Evolutionary conservation across 2,329 filamentous ascomycete genomes (phyloP), one percentile per base, ranked within the genome.

Genomic region (Monilinia fructicola): DNA sequence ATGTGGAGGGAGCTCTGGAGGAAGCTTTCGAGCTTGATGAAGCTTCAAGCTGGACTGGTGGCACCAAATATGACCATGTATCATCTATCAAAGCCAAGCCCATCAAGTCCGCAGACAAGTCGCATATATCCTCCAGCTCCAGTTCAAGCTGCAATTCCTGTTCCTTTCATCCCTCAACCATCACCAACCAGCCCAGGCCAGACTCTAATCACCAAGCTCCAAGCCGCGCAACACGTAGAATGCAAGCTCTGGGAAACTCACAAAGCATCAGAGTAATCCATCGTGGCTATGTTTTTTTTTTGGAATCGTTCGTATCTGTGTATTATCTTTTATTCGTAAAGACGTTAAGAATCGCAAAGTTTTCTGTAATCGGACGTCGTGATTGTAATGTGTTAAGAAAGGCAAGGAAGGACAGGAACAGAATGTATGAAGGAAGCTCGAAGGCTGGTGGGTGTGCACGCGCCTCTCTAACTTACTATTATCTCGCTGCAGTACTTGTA

Each of bases 231-330:
- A 65, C 14, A 26, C 14, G 58, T 16, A 50, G 11, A 10, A 31
- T 23, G 26, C 53, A 58, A 64, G 54, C 38, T 50, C 46, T 61
- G 58, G 58, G 31, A 59, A 70, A 84, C 91, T 82, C 84, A 96
- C 92, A 96, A 96, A 78, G 88, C 89, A 81, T 96, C 92, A 70
- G 92, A 94, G 83, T 93, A 91, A 80, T 97, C 93, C 92, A 97
- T 96, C 35, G 31, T 59, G 50, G 44, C 58, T 38, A 21, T 38
- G 18, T 3, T 38, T 40, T 42, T 14, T 42, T 42, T 16, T 14
- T 50, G 21, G 38, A 23, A 21, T 9, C 23, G 5, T 38, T n/a
- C 28, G 44, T 60, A 35, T 50, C n/a, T 11, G n/a, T 38, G 21
- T 26, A 5, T 21, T 50, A 26, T 38, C 28, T 50, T 50, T 50